These are phyloP conservation scores for Eucommia ulmoides DNA, from an alignment of 257 asterid species.

Conservation along the genomic window DNA sequence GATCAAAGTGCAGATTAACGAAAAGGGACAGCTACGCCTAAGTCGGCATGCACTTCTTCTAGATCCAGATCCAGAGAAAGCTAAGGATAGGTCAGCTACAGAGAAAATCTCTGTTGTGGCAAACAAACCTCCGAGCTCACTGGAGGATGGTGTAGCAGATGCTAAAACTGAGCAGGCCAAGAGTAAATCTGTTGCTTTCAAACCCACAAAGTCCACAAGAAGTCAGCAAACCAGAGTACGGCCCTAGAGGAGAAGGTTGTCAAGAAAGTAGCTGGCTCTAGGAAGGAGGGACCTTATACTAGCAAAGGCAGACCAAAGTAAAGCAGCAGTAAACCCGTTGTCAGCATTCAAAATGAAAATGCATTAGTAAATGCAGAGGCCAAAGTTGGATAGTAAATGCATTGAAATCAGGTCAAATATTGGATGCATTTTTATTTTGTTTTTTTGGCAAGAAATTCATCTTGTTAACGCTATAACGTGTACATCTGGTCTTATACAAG, in stretches of 20 bases:
- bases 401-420: not conserved
- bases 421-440: too few species aligned
- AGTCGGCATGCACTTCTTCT: constrained; percentile 94
- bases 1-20: constrained; percentile 52
- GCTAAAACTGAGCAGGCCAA: constrained; percentile 17
- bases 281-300: constrained; percentile 26
- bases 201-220: constrained; percentile 10
- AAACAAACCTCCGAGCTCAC: too few species aligned
- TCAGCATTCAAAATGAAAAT: constrained; percentile 24
- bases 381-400: constrained; percentile 32
- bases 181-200: constrained; percentile 10
- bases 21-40: constrained; percentile 89
- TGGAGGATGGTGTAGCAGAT: constrained; percentile 29
- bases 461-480: too few species aligned
- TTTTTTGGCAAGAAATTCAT: too few species aligned
- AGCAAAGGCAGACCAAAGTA: constrained; percentile 28
- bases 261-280: constrained; percentile 27
- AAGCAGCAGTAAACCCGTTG: constrained; percentile 25
- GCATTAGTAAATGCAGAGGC: constrained; percentile 63
- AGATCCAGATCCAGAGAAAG: constrained; percentile 41
- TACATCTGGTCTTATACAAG: too few species aligned
- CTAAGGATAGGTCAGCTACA: constrained; percentile 25
- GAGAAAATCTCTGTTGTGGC: constrained; percentile 23
- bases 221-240: constrained; percentile 13
- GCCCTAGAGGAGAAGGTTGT: constrained; percentile 27